Evolutionary conservation across 306 rosid genomes (phyloP).

Genomic region (Psophocarpus tetragonolobus): DNA sequence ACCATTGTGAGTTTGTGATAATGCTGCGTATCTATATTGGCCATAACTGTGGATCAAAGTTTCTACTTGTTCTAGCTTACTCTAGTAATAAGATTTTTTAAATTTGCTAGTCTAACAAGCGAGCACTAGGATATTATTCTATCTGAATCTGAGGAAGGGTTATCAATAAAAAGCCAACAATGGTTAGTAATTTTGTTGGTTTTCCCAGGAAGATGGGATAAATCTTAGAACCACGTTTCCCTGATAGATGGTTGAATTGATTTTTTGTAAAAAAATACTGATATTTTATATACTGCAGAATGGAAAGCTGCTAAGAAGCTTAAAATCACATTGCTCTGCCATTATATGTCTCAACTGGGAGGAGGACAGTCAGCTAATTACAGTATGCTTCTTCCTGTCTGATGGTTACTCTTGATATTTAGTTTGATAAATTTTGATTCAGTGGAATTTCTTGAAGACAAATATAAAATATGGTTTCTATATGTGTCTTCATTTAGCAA

Average conservation of each 20-base stretch:
- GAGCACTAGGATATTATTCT: slow-evolving; percentile 14
- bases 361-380: slow-evolving; percentile 66
- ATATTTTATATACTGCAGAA: slow-evolving; percentile 54
- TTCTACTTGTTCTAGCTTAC: slow-evolving; percentile 23
- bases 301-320: slow-evolving; percentile 82
- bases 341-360: slow-evolving; percentile 88
- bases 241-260: neutral
- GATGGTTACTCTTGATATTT: slow-evolving; percentile 22
- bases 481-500: neutral
- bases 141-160: slow-evolving; percentile 1
- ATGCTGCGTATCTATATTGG: slow-evolving; percentile 15
- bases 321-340: slow-evolving; percentile 73
- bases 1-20: slow-evolving; percentile 6
- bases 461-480: slow-evolving; percentile 13
- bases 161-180: neutral
- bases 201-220: slow-evolving; percentile 9
- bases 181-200: slow-evolving; percentile 12
- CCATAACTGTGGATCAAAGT: neutral
- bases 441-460: neutral
- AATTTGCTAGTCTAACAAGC: slow-evolving; percentile 22
- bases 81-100: slow-evolving; percentile 14
- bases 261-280: no score
- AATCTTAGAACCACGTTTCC: slow-evolving; percentile 16
- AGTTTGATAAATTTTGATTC: slow-evolving; percentile 20
- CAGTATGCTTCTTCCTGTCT: slow-evolving; percentile 48